phyloP scores from a whole-genome alignment of 768 basidiomycete genomes.

The Tulasnella calospora region DNA sequence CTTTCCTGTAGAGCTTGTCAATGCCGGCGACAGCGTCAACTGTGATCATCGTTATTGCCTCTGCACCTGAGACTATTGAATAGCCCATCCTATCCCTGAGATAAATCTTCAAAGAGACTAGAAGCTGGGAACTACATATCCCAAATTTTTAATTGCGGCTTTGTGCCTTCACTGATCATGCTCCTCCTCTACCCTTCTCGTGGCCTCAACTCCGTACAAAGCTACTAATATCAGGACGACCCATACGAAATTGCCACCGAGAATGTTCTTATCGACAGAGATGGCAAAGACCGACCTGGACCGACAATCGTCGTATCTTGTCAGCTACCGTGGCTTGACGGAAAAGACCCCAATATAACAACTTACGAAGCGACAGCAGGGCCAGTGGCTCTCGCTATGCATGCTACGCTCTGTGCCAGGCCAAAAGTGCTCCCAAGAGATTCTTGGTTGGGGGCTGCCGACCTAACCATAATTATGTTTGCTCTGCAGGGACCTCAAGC shows the following conservation, averaged over 20 bases:
- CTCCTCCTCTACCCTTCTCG: background rate
- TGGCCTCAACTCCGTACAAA: background rate
- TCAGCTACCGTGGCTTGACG: background rate
- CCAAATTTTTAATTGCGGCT: background rate
- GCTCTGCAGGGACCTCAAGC: conserved; percentile 28
- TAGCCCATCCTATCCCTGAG: too few species aligned
- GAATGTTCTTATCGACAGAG: conserved; percentile 9
- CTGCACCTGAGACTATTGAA: too few species aligned
- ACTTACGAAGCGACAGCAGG: conserved; percentile 32
- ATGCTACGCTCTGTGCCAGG: conserved; percentile 37
- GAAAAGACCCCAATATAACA: background rate
- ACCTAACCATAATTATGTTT: conserved; percentile 37
- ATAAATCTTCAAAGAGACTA: too few species aligned
- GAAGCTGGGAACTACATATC: background rate
- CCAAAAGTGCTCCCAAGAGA: conserved; percentile 37
- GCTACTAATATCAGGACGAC: background rate
- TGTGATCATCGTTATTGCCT: too few species aligned
- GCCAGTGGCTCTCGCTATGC: conserved; percentile 33
- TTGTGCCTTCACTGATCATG: background rate
- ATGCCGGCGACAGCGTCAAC: too few species aligned
- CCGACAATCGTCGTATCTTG: background rate
- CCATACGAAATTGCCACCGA: conserved; percentile 18
- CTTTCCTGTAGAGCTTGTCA: too few species aligned
- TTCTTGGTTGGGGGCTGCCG: conserved; percentile 33
- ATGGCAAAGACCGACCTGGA: conserved; percentile 16